These are phyloP conservation scores for Chlamydomonas schloesseri DNA, from an alignment of 139 green algal species.

Conservation along the genomic window DNA sequence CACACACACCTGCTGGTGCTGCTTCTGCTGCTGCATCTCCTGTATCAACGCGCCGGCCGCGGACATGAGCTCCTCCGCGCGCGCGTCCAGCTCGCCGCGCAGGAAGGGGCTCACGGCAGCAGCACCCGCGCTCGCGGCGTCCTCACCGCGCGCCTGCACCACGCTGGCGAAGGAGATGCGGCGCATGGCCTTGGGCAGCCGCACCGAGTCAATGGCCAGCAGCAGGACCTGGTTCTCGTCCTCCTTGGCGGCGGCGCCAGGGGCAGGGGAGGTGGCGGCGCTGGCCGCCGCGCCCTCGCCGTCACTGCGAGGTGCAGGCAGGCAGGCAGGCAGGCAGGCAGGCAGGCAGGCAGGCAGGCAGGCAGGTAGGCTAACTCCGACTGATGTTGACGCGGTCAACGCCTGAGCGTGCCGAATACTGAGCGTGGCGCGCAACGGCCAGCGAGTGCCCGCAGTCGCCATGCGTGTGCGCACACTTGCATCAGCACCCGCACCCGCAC, in stretches of 20 bases:
- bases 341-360: no score
- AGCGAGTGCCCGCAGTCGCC: no score
- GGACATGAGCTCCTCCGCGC: conserved; percentile 31
- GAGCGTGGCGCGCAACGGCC: no score
- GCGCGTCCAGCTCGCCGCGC: conserved; percentile 35
- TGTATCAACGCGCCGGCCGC: conserved; percentile 14
- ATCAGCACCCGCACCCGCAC: no score
- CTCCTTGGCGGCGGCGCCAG: background rate
- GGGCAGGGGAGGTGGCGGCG: background rate
- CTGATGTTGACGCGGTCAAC: no score
- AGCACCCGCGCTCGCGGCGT: no score
- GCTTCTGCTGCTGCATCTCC: background rate
- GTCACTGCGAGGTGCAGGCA: no score
- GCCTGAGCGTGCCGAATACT: no score
- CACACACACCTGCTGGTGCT: no score
- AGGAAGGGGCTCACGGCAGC: conserved; percentile 23
- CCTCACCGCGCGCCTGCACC: background rate
- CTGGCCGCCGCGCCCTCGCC: background rate
- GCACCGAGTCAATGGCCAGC: conserved; percentile 32
- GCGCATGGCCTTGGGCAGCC: background rate
- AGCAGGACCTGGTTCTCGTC: conserved; percentile 9
- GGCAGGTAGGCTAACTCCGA: no score
- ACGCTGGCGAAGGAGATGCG: conserved; percentile 37
- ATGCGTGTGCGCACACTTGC: no score
- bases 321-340: no score